A percentile compares a stretch with the other conserved stretches of the same genome.
phyloP scores from a whole-genome alignment of 2,329 filamentous ascomycete species.

The Fusarium neocosmosporiellum region DNA sequence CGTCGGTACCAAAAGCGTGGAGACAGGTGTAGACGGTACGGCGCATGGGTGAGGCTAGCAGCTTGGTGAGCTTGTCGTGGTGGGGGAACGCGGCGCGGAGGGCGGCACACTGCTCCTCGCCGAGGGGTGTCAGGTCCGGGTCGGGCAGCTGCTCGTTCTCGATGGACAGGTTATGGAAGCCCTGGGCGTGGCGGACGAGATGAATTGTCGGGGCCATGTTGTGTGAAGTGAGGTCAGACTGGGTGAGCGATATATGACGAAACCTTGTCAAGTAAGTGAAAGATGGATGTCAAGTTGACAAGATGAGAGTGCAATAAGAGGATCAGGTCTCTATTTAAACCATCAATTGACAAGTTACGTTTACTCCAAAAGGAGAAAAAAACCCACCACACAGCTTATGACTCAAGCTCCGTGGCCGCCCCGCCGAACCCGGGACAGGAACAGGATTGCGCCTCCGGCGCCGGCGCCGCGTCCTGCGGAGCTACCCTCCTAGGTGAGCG shows the following conservation, averaged over 20 bases:
- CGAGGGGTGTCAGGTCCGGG: conserved; percentile 80
- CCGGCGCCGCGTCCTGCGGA: conserved; percentile 37
- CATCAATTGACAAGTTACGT: not conserved
- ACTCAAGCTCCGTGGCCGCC: conserved; percentile 27
- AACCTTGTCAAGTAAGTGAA: not conserved
- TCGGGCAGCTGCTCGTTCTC: conserved; percentile 81
- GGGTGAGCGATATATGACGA: conserved; percentile 5
- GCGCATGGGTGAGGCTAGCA: conserved; percentile 83
- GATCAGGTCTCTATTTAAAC: conserved; percentile 4
- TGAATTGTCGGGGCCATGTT: conserved; percentile 68
- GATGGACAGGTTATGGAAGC: conserved; percentile 80
- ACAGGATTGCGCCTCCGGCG: conserved; percentile 21
- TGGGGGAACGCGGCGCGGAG: conserved; percentile 73
- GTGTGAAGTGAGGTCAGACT: not conserved
- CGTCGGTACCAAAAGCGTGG: conserved; percentile 70
- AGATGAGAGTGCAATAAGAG: not conserved
- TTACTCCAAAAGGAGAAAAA: not conserved
- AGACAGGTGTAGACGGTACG: conserved; percentile 85
- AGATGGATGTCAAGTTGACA: not conserved
- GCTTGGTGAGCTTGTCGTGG: conserved; percentile 72
- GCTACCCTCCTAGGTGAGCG: conserved; percentile 31
- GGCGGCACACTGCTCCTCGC: conserved; percentile 76
- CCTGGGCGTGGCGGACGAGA: conserved; percentile 80
- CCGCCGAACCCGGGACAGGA: conserved; percentile 28
- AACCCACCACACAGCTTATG: conserved; percentile 18